These are phyloP conservation scores for Sugiyamaella lignohabitans DNA, from an alignment of 805 yeast species.

Conservation along the genomic window DNA sequence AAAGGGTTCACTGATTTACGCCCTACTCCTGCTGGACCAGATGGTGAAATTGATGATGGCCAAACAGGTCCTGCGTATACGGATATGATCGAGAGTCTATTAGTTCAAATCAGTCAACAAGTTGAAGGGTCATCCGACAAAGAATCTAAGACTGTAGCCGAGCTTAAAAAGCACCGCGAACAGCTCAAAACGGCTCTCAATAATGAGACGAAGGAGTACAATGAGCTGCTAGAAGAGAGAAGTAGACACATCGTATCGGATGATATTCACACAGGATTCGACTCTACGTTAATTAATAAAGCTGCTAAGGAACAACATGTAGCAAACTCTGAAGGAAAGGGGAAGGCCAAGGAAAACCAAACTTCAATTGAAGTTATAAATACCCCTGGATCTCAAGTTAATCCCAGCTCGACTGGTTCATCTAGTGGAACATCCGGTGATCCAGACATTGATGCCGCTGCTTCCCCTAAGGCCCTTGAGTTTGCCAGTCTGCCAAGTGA, in stretches of 20 bases:
- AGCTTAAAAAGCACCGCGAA: constrained; percentile 51
- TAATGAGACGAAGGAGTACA: constrained; percentile 61
- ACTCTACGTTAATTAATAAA: constrained; percentile 72
- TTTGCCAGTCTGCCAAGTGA: constrained; percentile 53
- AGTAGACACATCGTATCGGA: constrained; percentile 75
- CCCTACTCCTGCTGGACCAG: constrained; percentile 16
- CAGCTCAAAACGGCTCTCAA: constrained; percentile 63
- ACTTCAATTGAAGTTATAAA: constrained; percentile 33
- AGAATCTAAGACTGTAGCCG: constrained; percentile 32
- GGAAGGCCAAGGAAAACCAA: constrained; percentile 2
- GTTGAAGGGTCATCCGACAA: constrained; percentile 39
- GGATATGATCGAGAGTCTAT: constrained; percentile 88
- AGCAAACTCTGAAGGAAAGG: constrained; percentile 25
- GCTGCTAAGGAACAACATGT: constrained; percentile 20
- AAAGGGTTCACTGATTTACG: constrained; percentile 25
- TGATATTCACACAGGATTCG: constrained; percentile 88
- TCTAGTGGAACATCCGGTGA: not conserved
- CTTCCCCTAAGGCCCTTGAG: constrained; percentile 56
- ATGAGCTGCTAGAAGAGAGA: constrained; percentile 63
- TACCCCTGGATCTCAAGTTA: constrained; percentile 9
- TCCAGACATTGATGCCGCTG: constrained; percentile 22
- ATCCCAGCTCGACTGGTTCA: not conserved
- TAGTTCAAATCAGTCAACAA: constrained; percentile 68
- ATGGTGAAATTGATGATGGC: constrained; percentile 3
- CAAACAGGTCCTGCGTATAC: constrained; percentile 49